Evolutionary conservation across 768 basidiomycete species (phyloP).

Genomic region (Tremella yokohamensis): DNA sequence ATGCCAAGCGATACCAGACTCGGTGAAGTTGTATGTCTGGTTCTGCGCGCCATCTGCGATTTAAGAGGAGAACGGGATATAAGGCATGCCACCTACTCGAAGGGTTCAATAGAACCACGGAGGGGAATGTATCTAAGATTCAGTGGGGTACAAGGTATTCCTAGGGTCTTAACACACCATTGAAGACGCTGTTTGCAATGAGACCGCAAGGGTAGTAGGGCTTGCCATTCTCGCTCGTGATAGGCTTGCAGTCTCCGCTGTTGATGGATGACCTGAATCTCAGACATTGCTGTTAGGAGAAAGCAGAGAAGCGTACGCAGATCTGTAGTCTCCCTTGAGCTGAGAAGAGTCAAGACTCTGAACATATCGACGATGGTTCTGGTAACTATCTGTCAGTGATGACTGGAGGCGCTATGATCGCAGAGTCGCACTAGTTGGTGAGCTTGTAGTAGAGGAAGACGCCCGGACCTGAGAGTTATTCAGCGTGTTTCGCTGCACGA

Average conservation of each 20-base stretch:
- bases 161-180: slow-evolving; percentile 59
- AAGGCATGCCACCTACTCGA: slow-evolving; percentile 50
- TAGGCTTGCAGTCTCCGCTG: slow-evolving; percentile 80
- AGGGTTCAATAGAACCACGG: slow-evolving; percentile 61
- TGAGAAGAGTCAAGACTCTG: slow-evolving; percentile 82
- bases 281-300: neutral
- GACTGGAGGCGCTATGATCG: neutral
- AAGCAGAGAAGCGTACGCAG: slow-evolving; percentile 27
- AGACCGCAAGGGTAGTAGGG: slow-evolving; percentile 91
- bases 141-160: neutral
- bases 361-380: slow-evolving; percentile 97
- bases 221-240: slow-evolving; percentile 58
- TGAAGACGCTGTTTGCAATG: slow-evolving; percentile 95
- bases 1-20: slow-evolving; percentile 86
- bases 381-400: slow-evolving; percentile 63
- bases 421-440: slow-evolving; percentile 46
- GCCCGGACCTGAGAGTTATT: slow-evolving; percentile 53
- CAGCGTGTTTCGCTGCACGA: neutral
- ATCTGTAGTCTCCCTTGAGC: slow-evolving; percentile 62
- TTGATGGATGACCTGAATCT: slow-evolving; percentile 41
- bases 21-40: slow-evolving; percentile 67
- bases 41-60: slow-evolving; percentile 44
- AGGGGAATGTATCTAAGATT: slow-evolving; percentile 71
- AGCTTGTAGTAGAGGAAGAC: slow-evolving; percentile 91
- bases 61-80: neutral